phyloP scores from a whole-genome alignment of 2,329 filamentous ascomycete species.

The Mariannaea sp. region DNA sequence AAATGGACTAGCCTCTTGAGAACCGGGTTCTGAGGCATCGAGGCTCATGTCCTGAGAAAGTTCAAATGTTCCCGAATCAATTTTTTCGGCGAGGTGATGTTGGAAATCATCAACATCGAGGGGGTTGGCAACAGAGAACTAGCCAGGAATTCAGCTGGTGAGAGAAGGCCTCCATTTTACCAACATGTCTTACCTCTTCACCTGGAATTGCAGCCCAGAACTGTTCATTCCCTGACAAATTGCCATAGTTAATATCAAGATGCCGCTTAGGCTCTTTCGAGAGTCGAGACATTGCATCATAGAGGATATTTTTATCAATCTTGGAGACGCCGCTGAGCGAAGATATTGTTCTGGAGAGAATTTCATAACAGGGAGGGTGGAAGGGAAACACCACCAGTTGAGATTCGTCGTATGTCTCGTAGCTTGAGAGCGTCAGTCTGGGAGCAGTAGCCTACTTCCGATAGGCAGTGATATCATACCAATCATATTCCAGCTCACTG shows the following conservation, averaged over 20 bases:
- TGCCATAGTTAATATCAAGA: slow-evolving; percentile 14
- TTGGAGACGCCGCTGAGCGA: no score
- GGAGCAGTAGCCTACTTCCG: background rate
- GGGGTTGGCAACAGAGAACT: slow-evolving; percentile 12
- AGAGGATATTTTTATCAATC: slow-evolving; percentile 2
- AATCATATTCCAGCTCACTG: background rate
- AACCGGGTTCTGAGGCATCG: background rate
- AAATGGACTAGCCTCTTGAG: background rate
- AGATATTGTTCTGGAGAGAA: background rate
- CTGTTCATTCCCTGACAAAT: background rate
- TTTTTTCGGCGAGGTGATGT: background rate
- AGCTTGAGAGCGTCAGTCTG: background rate
- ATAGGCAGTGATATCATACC: background rate
- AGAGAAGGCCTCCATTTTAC: background rate
- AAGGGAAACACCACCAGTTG: slow-evolving; percentile 9
- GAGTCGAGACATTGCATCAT: slow-evolving; percentile 5
- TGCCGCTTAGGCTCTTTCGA: background rate
- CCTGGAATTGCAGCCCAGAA: slow-evolving; percentile 13
- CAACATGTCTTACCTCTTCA: slow-evolving; percentile 7
- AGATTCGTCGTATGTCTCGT: background rate
- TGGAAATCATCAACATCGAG: background rate
- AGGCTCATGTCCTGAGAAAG: no score
- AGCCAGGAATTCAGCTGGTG: background rate
- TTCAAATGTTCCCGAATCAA: background rate
- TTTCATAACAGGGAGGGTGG: slow-evolving; percentile 4